A percentile compares a stretch with the other conserved stretches of the same genome.
These are phyloP conservation scores for Boletus speciosus DNA, from an alignment of 768 basidiomycete genomes.

Conservation along the genomic window DNA sequence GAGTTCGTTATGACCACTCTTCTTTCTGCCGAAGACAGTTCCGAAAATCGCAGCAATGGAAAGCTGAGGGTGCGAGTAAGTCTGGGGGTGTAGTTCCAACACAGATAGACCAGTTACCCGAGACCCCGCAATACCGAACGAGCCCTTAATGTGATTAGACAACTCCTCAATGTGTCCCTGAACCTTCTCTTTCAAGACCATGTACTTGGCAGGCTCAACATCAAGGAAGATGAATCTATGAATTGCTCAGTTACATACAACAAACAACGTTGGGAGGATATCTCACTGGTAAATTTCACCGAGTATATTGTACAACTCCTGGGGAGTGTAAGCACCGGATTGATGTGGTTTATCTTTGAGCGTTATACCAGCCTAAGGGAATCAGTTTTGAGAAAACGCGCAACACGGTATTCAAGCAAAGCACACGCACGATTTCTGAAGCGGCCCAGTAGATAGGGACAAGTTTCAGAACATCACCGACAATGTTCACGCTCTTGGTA, in stretches of 20 bases:
- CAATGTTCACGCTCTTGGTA: conserved; percentile 57
- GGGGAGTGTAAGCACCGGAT: conserved; percentile 59
- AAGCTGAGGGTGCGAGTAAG: conserved; percentile 17
- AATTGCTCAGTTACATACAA: background rate
- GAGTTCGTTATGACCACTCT: conserved; percentile 42
- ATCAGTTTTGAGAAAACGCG: background rate
- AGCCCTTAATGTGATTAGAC: conserved; percentile 51
- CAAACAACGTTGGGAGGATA: background rate
- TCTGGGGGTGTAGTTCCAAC: background rate
- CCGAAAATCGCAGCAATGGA: conserved; percentile 42
- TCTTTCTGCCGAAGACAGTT: conserved; percentile 48
- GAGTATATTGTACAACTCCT: conserved; percentile 60
- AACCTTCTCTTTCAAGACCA: conserved; percentile 52
- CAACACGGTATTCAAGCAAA: background rate
- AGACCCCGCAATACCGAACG: conserved; percentile 41
- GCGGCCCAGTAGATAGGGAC: conserved; percentile 72
- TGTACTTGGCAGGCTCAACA: conserved; percentile 54
- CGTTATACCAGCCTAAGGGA: conserved; percentile 61
- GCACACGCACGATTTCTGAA: conserved; percentile 54
- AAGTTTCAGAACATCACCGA: conserved; percentile 60
- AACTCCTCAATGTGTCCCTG: conserved; percentile 52
- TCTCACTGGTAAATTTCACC: conserved; percentile 67
- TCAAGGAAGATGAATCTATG: conserved; percentile 74
- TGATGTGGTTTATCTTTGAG: conserved; percentile 55
- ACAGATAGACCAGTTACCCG: conserved; percentile 34